Base-by-base conservation (phyloP, 345 rosid genomes). In the Citrus maxima region DNA sequence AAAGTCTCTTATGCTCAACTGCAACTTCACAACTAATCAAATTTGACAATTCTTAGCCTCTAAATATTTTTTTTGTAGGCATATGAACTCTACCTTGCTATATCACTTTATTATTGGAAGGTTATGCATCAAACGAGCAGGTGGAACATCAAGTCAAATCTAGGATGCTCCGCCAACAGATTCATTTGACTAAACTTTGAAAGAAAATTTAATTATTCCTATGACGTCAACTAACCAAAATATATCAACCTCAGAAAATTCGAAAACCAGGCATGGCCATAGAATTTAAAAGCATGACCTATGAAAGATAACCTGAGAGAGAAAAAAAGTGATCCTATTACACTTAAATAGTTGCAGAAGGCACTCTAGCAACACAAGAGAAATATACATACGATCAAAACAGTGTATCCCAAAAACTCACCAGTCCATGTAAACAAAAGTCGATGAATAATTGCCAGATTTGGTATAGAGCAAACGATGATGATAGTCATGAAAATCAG, bases 401-500 rank as follows among this genome's bases (percentile, higher is more conserved):
- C 40, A 13, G 62, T 32, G 18, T 24, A 73, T n/a, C 68, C 67
- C 19, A 67, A 73, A 77, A 65, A 80, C 92, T 86, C 84, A 94
- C 99, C 99, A 85, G 90, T 96, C 99, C 99, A 96, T 94, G 86
- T 94, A 94, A 75, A 85, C 86, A 83, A 96, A 96, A 28, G 99
- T 96, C 12, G 99, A 94, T 0, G 99, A 89, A 79, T 93, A 94
- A 93, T 96, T 94, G 38, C 99, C 99, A 66, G 98, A 94, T 85
- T 96, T 96, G 66, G 99, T 96, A 81, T 94, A 94, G 5, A 94
- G 94, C 81, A 96, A 84, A 3, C 99, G 98, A 65, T 96, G 99
- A 83, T 96, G 99, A 79, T 96, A 94, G 80, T 95, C 99, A 83
- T 95, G 99, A 82, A 95, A 96, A 88, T 96, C 97, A 80, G 99